Evolutionary conservation across 2,329 filamentous ascomycete species (phyloP).

Genomic region (Cordyceps sp.): DNA sequence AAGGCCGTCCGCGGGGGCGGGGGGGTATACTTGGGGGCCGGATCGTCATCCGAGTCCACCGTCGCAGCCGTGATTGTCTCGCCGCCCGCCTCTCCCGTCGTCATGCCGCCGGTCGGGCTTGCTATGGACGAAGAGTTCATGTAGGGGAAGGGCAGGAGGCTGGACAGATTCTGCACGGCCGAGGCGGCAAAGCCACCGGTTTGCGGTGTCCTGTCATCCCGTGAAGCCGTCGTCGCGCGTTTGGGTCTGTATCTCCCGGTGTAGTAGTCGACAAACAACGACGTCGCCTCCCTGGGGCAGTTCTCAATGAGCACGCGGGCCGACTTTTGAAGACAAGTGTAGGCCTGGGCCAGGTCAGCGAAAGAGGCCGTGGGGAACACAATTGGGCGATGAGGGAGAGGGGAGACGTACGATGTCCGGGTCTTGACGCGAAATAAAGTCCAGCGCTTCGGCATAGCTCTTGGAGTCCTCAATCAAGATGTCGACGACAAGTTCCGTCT

Average conservation of each 20-base stretch:
- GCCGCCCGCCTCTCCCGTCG: conserved; percentile 30
- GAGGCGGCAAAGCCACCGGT: conserved; percentile 37
- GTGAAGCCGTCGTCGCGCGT: conserved; percentile 31
- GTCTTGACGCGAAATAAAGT: conserved; percentile 81
- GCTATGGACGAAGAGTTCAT: conserved; percentile 49
- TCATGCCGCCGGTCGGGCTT: conserved; percentile 33
- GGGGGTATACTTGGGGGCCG: conserved; percentile 48
- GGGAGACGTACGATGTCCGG: conserved; percentile 47
- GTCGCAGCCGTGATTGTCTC: conserved; percentile 30
- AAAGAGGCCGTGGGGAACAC: conserved; percentile 14
- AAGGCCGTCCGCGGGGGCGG: conserved; percentile 82
- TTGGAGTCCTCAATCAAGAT: conserved; percentile 93
- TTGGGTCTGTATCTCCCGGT: conserved; percentile 68
- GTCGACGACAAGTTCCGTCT: conserved; percentile 86
- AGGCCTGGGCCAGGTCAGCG: conserved; percentile 42
- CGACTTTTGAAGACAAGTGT: conserved; percentile 86
- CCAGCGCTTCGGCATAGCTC: conserved; percentile 70
- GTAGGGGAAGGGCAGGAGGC: conserved; percentile 70
- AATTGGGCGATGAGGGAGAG: conserved; percentile 17
- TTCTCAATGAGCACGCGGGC: conserved; percentile 80
- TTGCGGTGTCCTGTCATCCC: conserved; percentile 18
- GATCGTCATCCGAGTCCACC: conserved; percentile 27
- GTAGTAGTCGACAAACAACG: conserved; percentile 88
- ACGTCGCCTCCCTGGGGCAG: conserved; percentile 66
- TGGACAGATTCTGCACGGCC: conserved; percentile 73